Evolutionary conservation across 306 rosid species (phyloP).

Genomic region (Quercus variabilis): DNA sequence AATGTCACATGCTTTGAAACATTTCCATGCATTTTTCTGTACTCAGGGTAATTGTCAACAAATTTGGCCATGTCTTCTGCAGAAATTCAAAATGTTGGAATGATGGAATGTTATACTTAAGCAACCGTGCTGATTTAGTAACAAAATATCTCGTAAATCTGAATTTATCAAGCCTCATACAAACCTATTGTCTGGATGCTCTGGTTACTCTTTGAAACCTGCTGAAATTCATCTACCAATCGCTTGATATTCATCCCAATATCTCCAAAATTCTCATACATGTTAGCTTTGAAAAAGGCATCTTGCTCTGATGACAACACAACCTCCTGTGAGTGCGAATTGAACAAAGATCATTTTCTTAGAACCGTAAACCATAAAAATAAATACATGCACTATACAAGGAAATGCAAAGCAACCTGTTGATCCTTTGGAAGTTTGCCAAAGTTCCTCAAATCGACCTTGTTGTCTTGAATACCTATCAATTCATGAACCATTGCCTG

Average conservation of each 20-base stretch:
- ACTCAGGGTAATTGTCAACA: slow-evolving; percentile 95
- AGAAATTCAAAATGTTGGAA: slow-evolving; percentile 30
- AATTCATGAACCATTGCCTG: slow-evolving; percentile 99
- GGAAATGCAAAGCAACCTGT: slow-evolving; percentile 59
- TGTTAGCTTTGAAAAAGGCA: slow-evolving; percentile 80
- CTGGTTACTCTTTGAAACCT: slow-evolving; percentile 79
- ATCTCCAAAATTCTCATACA: slow-evolving; percentile 97
- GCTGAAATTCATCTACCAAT: slow-evolving; percentile 94
- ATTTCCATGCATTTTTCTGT: slow-evolving; percentile 93
- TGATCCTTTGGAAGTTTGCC: slow-evolving; percentile 80
- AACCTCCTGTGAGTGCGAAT: slow-evolving; percentile 59
- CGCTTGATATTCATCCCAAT: slow-evolving; percentile 95
- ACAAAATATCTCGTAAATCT: not conserved
- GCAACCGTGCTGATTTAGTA: not conserved
- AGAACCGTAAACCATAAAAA: slow-evolving; percentile 19
- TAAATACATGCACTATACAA: not conserved
- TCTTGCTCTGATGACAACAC: slow-evolving; percentile 96
- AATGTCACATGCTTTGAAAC: slow-evolving; percentile 93
- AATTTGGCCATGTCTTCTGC: slow-evolving; percentile 97
- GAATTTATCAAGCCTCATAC: slow-evolving; percentile 25
- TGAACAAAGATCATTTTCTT: slow-evolving; percentile 15
- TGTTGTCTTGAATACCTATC: slow-evolving; percentile 92
- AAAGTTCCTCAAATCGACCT: slow-evolving; percentile 74
- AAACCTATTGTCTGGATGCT: slow-evolving; percentile 92
- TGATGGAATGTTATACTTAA: slow-evolving; percentile 2